Evolutionary conservation across 1,139 yeast species (phyloP).

Genomic region (Schwanniomyces etchellsii): DNA sequence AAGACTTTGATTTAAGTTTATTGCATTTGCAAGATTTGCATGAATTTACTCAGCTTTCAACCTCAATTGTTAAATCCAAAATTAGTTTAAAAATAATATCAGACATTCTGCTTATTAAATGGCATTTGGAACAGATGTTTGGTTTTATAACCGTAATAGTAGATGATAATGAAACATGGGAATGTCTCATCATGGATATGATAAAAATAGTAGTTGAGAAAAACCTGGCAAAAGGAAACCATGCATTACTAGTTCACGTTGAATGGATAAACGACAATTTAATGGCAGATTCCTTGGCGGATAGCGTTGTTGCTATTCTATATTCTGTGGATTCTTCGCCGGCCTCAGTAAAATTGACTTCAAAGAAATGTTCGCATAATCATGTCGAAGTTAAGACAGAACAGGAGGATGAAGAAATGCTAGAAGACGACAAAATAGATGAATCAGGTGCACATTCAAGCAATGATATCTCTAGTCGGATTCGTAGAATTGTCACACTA

Average conservation of each 20-base stretch:
- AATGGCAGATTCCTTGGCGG: constrained; percentile 91
- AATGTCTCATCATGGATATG: constrained; percentile 43
- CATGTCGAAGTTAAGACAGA: constrained; percentile 16
- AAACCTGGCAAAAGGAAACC: constrained; percentile 31
- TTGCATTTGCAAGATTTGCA: constrained; percentile 82
- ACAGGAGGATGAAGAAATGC: constrained; percentile 6
- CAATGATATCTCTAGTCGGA: constrained; percentile 44
- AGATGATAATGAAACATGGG: constrained; percentile 56
- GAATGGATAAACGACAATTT: constrained; percentile 87
- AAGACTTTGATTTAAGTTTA: constrained; percentile 81
- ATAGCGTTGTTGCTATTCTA: constrained; percentile 83
- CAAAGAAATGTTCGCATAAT: constrained; percentile 49
- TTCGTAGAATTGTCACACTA: constrained; percentile 58
- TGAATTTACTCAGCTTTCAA: constrained; percentile 82
- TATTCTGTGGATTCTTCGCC: constrained; percentile 93
- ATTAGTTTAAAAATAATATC: constrained; percentile 78
- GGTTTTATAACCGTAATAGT: constrained; percentile 69
- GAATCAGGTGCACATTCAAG: constrained; percentile 21
- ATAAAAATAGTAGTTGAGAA: constrained; percentile 43
- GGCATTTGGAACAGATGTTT: constrained; percentile 96
- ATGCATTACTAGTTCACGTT: constrained; percentile 46
- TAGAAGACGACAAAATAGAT: constrained; percentile 7
- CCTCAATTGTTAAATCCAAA: constrained; percentile 78
- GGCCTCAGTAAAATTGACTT: constrained; percentile 83
- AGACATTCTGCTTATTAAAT: constrained; percentile 69